Percentiles rank a stretch among this genome's conserved stretches.
phyloP scores from a whole-genome alignment of 345 rosid species.

The Boechera stricta region DNA sequence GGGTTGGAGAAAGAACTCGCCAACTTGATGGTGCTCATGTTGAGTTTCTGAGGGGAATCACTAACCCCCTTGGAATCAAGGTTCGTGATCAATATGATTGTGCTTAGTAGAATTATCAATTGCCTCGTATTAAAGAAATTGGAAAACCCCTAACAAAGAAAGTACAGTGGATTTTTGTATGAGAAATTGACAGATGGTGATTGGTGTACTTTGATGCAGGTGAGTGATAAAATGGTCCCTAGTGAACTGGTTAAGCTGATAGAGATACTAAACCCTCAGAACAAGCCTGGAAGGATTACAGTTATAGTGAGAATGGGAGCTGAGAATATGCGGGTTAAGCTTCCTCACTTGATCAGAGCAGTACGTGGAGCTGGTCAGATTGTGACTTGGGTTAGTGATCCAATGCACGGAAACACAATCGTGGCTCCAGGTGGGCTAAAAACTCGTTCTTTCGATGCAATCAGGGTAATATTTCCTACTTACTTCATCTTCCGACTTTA shows the following conservation, averaged over 20 bases:
- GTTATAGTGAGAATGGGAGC: slow-evolving; percentile 71
- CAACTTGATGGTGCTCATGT: slow-evolving; percentile 77
- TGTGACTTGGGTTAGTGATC: slow-evolving; percentile 78
- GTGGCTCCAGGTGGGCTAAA: slow-evolving; percentile 68
- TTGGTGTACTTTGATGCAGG: slow-evolving; percentile 43
- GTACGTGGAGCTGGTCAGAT: slow-evolving; percentile 66
- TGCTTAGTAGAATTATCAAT: not conserved
- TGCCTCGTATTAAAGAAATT: not conserved
- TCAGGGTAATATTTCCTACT: slow-evolving; percentile 46
- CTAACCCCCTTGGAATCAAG: slow-evolving; percentile 74
- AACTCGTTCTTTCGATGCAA: slow-evolving; percentile 66
- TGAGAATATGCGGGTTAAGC: slow-evolving; percentile 69
- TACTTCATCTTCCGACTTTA: not conserved
- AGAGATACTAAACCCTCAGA: slow-evolving; percentile 65
- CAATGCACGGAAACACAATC: slow-evolving; percentile 75
- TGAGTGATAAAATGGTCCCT: slow-evolving; percentile 72
- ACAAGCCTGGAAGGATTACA: slow-evolving; percentile 64
- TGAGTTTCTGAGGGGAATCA: slow-evolving; percentile 65
- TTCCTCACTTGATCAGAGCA: slow-evolving; percentile 64
- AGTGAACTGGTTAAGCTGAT: slow-evolving; percentile 59
- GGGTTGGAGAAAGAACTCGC: slow-evolving; percentile 80
- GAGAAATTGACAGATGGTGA: not conserved
- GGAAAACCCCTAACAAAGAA: not conserved
- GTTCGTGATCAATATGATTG: slow-evolving; percentile 20
- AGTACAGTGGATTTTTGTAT: not conserved